These are phyloP conservation scores for Termitomyces bulborhizus DNA, from an alignment of 768 basidiomycete genomes.

Conservation along the genomic window DNA sequence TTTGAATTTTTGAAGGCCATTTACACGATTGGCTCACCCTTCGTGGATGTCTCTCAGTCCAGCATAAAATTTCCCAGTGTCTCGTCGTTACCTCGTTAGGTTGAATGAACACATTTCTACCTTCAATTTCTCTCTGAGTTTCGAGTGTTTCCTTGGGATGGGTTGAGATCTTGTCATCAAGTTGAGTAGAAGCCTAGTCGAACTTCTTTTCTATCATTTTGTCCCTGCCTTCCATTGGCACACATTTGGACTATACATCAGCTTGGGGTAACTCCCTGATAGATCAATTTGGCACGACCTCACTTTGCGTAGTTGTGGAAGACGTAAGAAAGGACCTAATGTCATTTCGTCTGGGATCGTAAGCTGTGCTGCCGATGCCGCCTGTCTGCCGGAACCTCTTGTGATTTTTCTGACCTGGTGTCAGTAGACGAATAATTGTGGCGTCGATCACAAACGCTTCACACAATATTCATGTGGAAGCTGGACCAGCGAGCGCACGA, in stretches of 20 bases:
- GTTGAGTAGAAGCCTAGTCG: neutral
- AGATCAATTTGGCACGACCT: neutral
- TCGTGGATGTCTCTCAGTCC: neutral
- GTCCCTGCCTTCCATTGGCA: neutral
- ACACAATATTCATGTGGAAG: constrained; percentile 1
- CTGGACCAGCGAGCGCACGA: constrained; percentile 23
- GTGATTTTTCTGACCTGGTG: constrained; percentile 13
- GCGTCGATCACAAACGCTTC: constrained; percentile 20
- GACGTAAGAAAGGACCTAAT: constrained; percentile 65
- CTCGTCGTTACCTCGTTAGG: neutral
- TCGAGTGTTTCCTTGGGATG: neutral
- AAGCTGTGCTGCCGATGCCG: constrained; percentile 63
- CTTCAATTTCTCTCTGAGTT: neutral
- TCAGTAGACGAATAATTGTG: constrained; percentile 19
- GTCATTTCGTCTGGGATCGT: constrained; percentile 71
- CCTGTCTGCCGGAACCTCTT: constrained; percentile 53
- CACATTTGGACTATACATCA: neutral
- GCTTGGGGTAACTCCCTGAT: neutral
- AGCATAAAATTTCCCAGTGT: too few relatives aligned
- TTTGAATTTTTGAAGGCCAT: neutral
- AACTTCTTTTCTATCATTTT: too few relatives aligned
- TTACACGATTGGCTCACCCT: neutral
- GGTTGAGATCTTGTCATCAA: neutral
- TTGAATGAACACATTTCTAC: neutral
- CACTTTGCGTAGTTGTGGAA: neutral